Evolutionary conservation across 345 rosid genomes (phyloP), one percentile per base, ranked within the genome.

Genomic region (Arabidopsis suecica): DNA sequence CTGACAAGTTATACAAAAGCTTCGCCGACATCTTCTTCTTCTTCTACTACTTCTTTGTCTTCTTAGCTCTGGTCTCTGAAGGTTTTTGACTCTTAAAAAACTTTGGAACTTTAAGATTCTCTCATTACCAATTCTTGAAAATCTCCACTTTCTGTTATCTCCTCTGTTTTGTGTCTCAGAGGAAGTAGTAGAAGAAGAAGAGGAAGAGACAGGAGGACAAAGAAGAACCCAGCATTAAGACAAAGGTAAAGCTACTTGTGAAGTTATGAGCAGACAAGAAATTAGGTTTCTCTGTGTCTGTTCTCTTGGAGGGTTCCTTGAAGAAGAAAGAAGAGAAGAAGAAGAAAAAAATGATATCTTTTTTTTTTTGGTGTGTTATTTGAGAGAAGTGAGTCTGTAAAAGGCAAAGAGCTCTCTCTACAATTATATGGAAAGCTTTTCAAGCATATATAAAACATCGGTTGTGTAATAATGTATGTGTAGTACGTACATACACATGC

Each of bases 1-100:
- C 98, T 32, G 96, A 80, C 33, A 87, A 69, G 62, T 85, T 78
- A 80, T 84, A 74, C 28, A 87, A 56, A 65, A 83, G 79, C 79
- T 89, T 89, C 0, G 93, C 82, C 69, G 97, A 83, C 98, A 93
- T 91, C 47, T 78, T 80, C 61, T 62, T 38, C 56, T 51, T 62
- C 73, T 49, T 64, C 71, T 47, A n/a, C 54, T 18, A n/a, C 54
- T 18, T 25, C 7, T 28, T 32, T 23, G 37, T 61, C 68, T 51
- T 45, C 71, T 71, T 48, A 36, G 44, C 33, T 48, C 40, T 72
- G 68, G 55, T 72, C 11, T 70, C 67, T 8, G 20, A 57, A 18
- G 7, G 56, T 53, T 75, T 36, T 63, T 33, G 32, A 42, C 69
- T 64, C 73, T 65, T 40, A 23, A 9, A 58, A 20, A 33, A 44